Evolutionary conservation across 2,329 filamentous ascomycete species (phyloP), one percentile per base, ranked within the genome.

Genomic region (Alternaria brassicicola): DNA sequence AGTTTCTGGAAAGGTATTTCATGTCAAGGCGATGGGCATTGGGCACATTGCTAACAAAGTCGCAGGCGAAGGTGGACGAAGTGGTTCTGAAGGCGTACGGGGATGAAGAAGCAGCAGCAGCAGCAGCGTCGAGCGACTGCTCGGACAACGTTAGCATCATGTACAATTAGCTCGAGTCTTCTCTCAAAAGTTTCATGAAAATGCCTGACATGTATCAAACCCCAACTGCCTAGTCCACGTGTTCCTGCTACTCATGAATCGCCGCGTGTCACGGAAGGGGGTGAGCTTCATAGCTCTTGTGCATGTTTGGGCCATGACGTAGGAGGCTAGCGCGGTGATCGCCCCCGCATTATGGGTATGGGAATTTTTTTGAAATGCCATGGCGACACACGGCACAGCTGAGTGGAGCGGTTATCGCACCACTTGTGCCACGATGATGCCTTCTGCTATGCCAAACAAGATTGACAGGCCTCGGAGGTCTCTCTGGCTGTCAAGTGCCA

Each of bases 1-100:
- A 60, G 66, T 36, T 81, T 78, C 57, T 81, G 79, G 79, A 63
- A 66, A 53, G 77, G 77, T 78, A 61, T 64, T 73, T 73, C 3
- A 13, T 42, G 4, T 8, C 4, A n/a, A 13, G 6, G 2, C 15
- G 5, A 17, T 2, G 13, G 15, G 8, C 6, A 21, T 39, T 19
- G 8, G 10, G 36, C 3, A 30, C 15, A 46, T 21, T 41, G 50
- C 62, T 73, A 55, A 71, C 31, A 10, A 4, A 4, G 28, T 12
- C 21, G 45, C 31, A 69, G 73, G 73, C 8, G 65, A 70, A 42
- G 73, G 72, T 10, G 71, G 72, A 61, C 56, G 62, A 33, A 67
- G 70, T 41, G 58, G n/a, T n/a, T 58, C 58, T 21, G 58, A 57
- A 33, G 58, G 58, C 12, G 59, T 62, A 21, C 35, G 41, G 39